Base-by-base conservation (phyloP, 2,329 filamentous ascomycete genomes). In the Coniochaeta pulveracea region DNA sequence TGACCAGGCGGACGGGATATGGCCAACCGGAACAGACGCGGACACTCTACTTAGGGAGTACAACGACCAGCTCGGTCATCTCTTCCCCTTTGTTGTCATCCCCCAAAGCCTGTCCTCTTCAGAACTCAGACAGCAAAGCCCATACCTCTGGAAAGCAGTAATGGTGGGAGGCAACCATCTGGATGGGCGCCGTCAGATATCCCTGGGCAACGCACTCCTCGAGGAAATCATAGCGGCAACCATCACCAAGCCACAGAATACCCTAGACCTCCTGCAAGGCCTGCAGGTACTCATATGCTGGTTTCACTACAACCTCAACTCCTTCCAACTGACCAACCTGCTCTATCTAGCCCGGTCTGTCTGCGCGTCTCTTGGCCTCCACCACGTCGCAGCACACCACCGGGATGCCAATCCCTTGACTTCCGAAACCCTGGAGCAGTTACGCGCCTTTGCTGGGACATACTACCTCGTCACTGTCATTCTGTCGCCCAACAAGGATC, bases 291-390 rank as follows among this genome's bases (percentile, higher is more conserved):
- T 66, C 10, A 45, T 69, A 14, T 54, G 57, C 7, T 70, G 66
- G 65, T 64, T 58, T 35, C 60, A 67, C 37, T 63, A 63, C 43
- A 62, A 56, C 23, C 47, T 69, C 30, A 65, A 62, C 43, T 65
- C 61, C 40, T 61, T 63, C 30, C 63, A 69, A 44, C 49, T 68
- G 23, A 66, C 58, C 1, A 69, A 68, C 34, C 36, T 69, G 4
- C 47, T 69, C 3, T 69, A 64, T 39, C 49, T 71, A 32, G 56
- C 61, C 5, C 50, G 65, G 23, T 64, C 63, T 5, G 56, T 68
- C 43, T 63, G 60, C 34, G 47, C 61, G 4, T 60, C 54, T 23
- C 45, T 68, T 8, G 57, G 54, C 7, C 55, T 58, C n/a, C n/a
- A n/a, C n/a, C n/a, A n/a, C n/a, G n/a, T n/a, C n/a, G n/a, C n/a